Base-by-base conservation (phyloP, 208 protist species). In the Trypanosoma vivax region DNA sequence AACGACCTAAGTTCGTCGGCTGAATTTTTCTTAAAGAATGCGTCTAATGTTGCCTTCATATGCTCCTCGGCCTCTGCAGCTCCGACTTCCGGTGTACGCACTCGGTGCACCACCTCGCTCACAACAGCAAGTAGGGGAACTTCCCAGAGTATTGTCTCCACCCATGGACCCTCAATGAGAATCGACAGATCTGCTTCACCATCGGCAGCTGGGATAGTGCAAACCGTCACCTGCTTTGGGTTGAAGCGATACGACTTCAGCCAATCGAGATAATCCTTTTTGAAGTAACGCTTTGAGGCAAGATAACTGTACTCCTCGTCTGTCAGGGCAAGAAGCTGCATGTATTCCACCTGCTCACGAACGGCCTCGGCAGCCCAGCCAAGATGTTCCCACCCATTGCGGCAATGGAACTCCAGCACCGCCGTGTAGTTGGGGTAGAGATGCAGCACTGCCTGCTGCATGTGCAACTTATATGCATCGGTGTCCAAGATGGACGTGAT, bases 381-480 rank as follows among this genome's bases (percentile, higher is more conserved):
- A 14, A 93, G 59, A 58, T 83, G 68, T 34, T 88, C 82, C n/a
- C 76, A 60, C 31, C 66, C 58, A 65, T 90, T 77, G 27, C 86
- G 81, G 63, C 76, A 88, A 49, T 67, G 62, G 64, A 93, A 89
- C 67, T 88, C 74, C 56, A 81, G 90, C 10, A 61, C 50, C 14
- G 75, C 49, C 18, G 54, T 13, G 3, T 89, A 76, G 7, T 52
- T 50, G 6, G 68, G 70, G 53, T 82, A 59, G 27, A 85, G 50
- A 54, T 90, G 86, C 49, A 88, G 84, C 5, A 93, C 79, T 9
- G 82, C 86, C 53, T 93, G 86, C 52, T 93, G 86, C 86, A 93
- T 93, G 67, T 93, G 82, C 46, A 93, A 57, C 54, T 93, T 93
- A 66, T 93, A 93, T 28, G 80, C 82, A 63, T 93, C 86, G 16